Evolutionary conservation across 345 rosid species (phyloP), one percentile per base, ranked within the genome.

Genomic region (Capsella bursapastoris): DNA sequence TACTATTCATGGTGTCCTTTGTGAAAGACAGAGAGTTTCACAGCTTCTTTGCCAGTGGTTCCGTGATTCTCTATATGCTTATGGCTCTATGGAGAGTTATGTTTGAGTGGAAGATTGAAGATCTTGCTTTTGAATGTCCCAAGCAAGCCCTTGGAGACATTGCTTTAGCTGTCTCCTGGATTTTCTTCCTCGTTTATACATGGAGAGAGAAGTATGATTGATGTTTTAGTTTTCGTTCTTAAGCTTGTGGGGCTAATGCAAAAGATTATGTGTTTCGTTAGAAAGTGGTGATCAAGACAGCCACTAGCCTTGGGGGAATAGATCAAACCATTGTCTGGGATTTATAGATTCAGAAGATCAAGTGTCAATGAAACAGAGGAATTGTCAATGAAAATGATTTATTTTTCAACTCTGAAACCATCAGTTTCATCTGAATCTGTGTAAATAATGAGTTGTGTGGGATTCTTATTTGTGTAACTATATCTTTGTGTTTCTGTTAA

Each of bases 191-290:
- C 57, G 95, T 89, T 57, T 92, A 80, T 77, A 84, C 94, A 32
- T 89, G 99, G 97, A 88, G 94, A 64, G 99, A 92, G 78, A 92
- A 87, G 86, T 92, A 95, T 73, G 98, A 92, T 84, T 92, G 81
- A 74, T 70, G 73, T 12, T 31, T 43, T 44, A 27, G 43, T 40
- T 49, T 49, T 71, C 29, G 13, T 12, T 25, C 48, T 52, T 25
- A 5, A 32, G 5, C 15, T 37, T 48, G 35, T 50, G 67, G 61
- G 2, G 35, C 27, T 27, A 57, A 16, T 35, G 43, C 14, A 40
- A 40, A 40, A 40, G 44, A 40, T 40, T 13, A 40, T 40, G 44
- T 40, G 44, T 11, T 52, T 72, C 40, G 55, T 18, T 43, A 60
- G 11, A 37, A 57, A 56, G 37, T 47, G 72, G 65, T 8, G 60